phyloP scores from a whole-genome alignment of 345 rosid genomes.

The Dipteronia sinensis region DNA sequence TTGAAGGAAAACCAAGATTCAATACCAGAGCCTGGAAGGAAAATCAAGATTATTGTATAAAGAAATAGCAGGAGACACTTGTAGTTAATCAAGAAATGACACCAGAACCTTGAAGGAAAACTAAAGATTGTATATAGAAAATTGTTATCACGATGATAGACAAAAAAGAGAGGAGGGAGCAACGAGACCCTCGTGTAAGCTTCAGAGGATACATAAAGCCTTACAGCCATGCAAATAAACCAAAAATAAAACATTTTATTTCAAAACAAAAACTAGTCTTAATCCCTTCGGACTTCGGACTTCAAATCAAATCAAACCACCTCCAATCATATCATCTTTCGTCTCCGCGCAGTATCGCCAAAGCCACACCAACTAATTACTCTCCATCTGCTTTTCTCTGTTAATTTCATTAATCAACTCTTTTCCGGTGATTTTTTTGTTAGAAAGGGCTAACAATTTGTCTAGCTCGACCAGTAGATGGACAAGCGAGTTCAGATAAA shows the following conservation, averaged over 20 bases:
- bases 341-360: not conserved
- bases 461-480: too few relatives aligned
- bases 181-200: constrained; percentile 64
- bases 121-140: constrained; percentile 12
- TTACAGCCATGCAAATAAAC: constrained; percentile 64
- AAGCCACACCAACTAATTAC: not conserved
- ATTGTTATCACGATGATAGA: constrained; percentile 16
- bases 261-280: not conserved
- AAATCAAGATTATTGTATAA: too few relatives aligned
- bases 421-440: too few relatives aligned
- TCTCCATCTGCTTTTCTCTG: too few relatives aligned
- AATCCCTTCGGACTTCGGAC: constrained; percentile 7
- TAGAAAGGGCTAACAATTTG: too few relatives aligned
- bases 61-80: not conserved
- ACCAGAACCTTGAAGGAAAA: constrained; percentile 14
- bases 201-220: constrained; percentile 46
- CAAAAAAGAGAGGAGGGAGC: constrained; percentile 33
- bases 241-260: not conserved
- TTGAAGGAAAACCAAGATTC: too few relatives aligned
- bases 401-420: too few relatives aligned
- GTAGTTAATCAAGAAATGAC: not conserved
- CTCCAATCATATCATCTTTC: not conserved
- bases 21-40: too few relatives aligned
- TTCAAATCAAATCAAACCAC: not conserved
- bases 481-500: too few relatives aligned